Conservation (phyloP, 2,329 filamentous ascomycete genomes). For the Penicillium hesseltinei region DNA sequence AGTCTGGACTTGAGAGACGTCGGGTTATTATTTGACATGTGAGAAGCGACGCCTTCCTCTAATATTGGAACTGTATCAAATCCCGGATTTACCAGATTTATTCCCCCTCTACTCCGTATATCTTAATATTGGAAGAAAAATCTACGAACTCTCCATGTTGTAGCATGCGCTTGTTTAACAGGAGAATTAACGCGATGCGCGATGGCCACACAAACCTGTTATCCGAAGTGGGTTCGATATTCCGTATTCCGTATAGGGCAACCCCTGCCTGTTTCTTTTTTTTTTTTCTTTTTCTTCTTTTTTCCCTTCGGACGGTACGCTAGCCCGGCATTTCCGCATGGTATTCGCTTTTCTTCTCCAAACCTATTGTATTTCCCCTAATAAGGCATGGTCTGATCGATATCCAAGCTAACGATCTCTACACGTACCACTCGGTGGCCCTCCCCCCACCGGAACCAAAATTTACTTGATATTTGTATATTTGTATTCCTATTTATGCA, state of each 20-base stretch:
- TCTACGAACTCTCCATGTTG: not conserved
- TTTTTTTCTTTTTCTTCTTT: not conserved
- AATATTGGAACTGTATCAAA: not conserved
- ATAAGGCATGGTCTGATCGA: constrained; percentile 15
- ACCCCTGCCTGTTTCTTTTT: not conserved
- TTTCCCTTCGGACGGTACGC: not conserved
- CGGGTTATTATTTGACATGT: not conserved
- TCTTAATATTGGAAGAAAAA: not conserved
- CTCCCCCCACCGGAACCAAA: not conserved
- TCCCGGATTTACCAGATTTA: not conserved
- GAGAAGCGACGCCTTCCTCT: not conserved
- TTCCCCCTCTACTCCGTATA: too few relatives aligned
- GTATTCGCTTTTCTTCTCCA: not conserved
- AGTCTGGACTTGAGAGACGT: not conserved
- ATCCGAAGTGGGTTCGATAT: not conserved
- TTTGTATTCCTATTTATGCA: not conserved
- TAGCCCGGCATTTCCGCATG: constrained; percentile 3
- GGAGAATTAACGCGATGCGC: not conserved
- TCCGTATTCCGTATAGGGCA: not conserved
- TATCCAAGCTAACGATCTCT: constrained; percentile 8
- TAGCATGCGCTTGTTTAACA: not conserved
- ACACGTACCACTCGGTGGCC: constrained; percentile 7
- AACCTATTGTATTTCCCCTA: not conserved
- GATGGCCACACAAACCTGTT: not conserved
- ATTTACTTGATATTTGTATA: not conserved